Base-by-base conservation (phyloP, 352 stramenopile species). In the Aphanomyces cochlioides region DNA sequence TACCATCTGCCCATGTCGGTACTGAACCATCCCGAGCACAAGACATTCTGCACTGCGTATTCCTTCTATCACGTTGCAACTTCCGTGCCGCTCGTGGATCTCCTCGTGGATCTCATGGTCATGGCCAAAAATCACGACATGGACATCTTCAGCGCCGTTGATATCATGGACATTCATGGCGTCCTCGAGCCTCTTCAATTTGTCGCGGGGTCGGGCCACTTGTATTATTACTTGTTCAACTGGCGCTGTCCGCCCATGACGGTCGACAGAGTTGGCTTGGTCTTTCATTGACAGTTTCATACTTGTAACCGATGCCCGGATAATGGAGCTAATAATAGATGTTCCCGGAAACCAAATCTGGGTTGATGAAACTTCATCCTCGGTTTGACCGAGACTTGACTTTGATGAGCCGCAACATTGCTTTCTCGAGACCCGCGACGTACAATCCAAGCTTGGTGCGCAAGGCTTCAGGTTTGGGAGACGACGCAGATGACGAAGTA, bases 1-100 rank as follows among this genome's bases (percentile, higher is more conserved):
- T 99, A 99, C 84, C 96, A 99, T 76, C 76, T 99, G 65, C 95
- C 96, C 47, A 98, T 90, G 21, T 97, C 95, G 0, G 91, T 99
- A 66, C 90, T 99, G 39, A 87, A 91, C 53, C 86, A 99, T 78
- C 73, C 87, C 39, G 98, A 98, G 79, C 90, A 99, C 82, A 85
- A 89, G 43, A 97, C 87, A 50, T 85, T 99, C n/a, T 89, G 91
- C 76, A 97, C 97, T 1, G 97, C 93, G 19, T 99, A 99, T 79
- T 97, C 91, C 61, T 99, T 98, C 74, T 99, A 99, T 84, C 99
- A 99, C 79, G 88, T 98, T 19, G 84, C 83, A 36, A 92, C 77
- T 13, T 84, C 81, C 8, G 77, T 90, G 68, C 53, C 79, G 45
- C 77, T 92, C 15, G 63, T 65, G n/a, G 37, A 85, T 66, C 73